A percentile compares a stretch with the other conserved stretches of the same genome.
Conservation (phyloP, 108 stramenopile species). For the Discostella stelligeroides region DNA sequence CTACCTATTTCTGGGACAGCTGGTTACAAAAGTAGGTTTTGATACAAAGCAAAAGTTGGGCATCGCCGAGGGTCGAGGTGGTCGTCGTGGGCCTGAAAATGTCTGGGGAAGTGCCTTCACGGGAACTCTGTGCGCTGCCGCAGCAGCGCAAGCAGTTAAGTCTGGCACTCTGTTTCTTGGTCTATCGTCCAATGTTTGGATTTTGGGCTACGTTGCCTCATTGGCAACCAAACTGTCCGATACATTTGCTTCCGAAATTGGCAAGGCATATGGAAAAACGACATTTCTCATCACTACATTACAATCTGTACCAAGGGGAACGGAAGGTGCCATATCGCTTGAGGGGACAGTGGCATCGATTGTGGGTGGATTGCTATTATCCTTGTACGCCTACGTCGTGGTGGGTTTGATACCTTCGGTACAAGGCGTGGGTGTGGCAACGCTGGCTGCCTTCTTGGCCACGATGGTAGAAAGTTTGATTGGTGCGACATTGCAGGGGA, state of each 20-base stretch:
- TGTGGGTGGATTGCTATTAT: slow-evolving; percentile 80
- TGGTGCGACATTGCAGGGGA: slow-evolving; percentile 91
- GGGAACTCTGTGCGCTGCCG: slow-evolving; percentile 68
- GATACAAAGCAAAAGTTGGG: slow-evolving; percentile 85
- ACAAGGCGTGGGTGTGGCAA: slow-evolving; percentile 56
- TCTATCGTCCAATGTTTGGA: slow-evolving; percentile 61
- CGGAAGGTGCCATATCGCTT: slow-evolving; percentile 89
- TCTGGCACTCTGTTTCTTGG: slow-evolving; percentile 52
- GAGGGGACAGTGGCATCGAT: slow-evolving; percentile 93
- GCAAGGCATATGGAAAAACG: slow-evolving; percentile 94
- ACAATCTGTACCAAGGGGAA: slow-evolving; percentile 85
- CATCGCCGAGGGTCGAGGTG: slow-evolving; percentile 93
- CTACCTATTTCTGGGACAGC: slow-evolving; percentile 81
- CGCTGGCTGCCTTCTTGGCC: slow-evolving; percentile 85
- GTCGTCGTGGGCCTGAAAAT: slow-evolving; percentile 93
- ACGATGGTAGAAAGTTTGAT: slow-evolving; percentile 92
- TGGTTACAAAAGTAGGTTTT: slow-evolving; percentile 90
- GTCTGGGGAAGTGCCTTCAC: slow-evolving; percentile 95
- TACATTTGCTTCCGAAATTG: slow-evolving; percentile 96
- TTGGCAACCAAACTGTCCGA: slow-evolving; percentile 94
- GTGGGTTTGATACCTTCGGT: slow-evolving; percentile 49
- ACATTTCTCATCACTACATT: slow-evolving; percentile 94
- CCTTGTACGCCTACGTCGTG: slow-evolving; percentile 65
- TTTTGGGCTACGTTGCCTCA: slow-evolving; percentile 87
- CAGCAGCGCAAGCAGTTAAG: slow-evolving; percentile 42